Evolutionary conservation across 768 basidiomycete species (phyloP).

Genomic region (Xerocomus spinulosus): DNA sequence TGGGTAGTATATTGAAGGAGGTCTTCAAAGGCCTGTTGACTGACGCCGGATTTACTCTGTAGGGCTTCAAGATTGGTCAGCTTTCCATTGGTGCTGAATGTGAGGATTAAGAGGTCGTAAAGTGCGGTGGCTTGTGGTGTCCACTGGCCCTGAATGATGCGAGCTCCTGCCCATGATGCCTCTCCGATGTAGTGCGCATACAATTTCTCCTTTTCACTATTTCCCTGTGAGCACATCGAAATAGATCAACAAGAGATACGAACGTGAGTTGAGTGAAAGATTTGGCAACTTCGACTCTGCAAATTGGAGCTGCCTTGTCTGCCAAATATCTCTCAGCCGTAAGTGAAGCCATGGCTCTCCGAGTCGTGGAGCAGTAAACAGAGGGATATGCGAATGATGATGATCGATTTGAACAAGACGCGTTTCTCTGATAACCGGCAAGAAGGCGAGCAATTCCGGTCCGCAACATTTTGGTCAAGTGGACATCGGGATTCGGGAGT

Average conservation of each 20-base stretch:
- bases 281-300: conserved; percentile 61
- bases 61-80: conserved; percentile 55
- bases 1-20: conserved; percentile 71
- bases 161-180: conserved; percentile 81
- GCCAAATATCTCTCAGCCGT: conserved; percentile 63
- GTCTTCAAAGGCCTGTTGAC: conserved; percentile 60
- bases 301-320: conserved; percentile 72
- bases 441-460: conserved; percentile 5
- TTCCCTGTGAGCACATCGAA: conserved; percentile 2
- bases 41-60: conserved; percentile 49
- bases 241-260: conserved; percentile 4
- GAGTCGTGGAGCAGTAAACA: background rate
- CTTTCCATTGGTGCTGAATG: conserved; percentile 57
- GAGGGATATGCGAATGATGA: background rate
- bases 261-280: conserved; percentile 70
- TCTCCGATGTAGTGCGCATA: conserved; percentile 69
- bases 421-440: conserved; percentile 8
- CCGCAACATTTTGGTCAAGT: conserved; percentile 7
- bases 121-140: conserved; percentile 63
- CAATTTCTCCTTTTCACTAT: conserved; percentile 69
- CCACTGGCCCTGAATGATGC: conserved; percentile 84
- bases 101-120: conserved; percentile 67
- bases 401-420: conserved; percentile 12
- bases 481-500: conserved; percentile 10
- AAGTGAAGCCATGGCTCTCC: conserved; percentile 33